A percentile compares a stretch with the other conserved stretches of the same genome.
phyloP scores from a whole-genome alignment of 1,284 basidiomycete species.

The Spongiforma sp. region DNA sequence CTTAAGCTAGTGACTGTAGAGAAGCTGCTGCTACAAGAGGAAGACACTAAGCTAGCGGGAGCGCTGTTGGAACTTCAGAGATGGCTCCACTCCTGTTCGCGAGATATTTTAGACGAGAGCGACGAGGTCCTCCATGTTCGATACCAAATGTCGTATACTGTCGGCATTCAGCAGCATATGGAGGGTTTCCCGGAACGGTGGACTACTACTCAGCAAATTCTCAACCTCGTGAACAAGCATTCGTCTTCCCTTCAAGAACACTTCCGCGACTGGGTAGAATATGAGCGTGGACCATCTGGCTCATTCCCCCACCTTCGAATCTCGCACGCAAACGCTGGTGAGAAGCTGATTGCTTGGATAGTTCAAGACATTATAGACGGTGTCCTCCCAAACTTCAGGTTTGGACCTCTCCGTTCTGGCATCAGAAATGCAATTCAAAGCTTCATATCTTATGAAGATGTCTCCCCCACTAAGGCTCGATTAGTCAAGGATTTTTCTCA shows the following conservation, averaged over 20 bases:
- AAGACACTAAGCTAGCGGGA: not conserved
- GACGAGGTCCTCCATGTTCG: slow-evolving; percentile 5
- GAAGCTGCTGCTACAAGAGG: slow-evolving; percentile 16
- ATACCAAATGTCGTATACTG: slow-evolving; percentile 1
- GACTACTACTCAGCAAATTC: slow-evolving; percentile 43
- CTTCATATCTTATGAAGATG: slow-evolving; percentile 1
- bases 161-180: slow-evolving; percentile 1
- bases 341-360: slow-evolving; percentile 23
- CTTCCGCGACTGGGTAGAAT: slow-evolving; percentile 16
- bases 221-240: slow-evolving; percentile 30
- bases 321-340: slow-evolving; percentile 28
- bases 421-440: not conserved
- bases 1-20: slow-evolving; percentile 53
- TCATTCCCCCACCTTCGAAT: slow-evolving; percentile 41
- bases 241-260: not conserved
- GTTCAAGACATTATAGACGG: slow-evolving; percentile 4
- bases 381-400: not conserved
- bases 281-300: not conserved
- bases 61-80: slow-evolving; percentile 30
- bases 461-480: not conserved
- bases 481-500: not conserved
- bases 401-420: not conserved
- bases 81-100: slow-evolving; percentile 41
- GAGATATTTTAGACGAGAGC: slow-evolving; percentile 6
- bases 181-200: slow-evolving; percentile 1